Evolutionary conservation across 257 asterid species (phyloP).

Genomic region (Solanum piurae): DNA sequence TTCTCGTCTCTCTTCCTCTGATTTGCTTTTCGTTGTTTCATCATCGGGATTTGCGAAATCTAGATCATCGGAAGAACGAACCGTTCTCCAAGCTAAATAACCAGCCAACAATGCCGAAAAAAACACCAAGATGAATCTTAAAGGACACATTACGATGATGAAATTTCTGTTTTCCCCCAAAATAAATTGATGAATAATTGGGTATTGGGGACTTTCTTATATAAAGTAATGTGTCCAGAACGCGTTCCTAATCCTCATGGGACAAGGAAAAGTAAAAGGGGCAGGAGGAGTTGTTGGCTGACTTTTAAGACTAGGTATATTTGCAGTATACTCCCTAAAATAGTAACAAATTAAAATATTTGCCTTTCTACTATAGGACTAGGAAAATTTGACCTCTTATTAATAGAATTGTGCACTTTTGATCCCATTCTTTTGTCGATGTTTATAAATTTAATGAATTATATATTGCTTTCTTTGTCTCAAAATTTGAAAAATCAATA

Average conservation of each 20-base stretch:
- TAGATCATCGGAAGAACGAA: slow-evolving; percentile 1
- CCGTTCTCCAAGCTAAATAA: slow-evolving; percentile 40
- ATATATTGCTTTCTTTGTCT: neutral
- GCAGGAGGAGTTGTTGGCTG: slow-evolving; percentile 6
- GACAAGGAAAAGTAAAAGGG: neutral
- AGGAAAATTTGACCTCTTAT: neutral
- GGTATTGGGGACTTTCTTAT: neutral
- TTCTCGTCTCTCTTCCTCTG: slow-evolving; percentile 1
- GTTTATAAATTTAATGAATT: neutral
- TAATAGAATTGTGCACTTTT: neutral
- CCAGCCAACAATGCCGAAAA: slow-evolving; percentile 45
- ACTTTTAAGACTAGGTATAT: neutral
- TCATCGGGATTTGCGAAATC: neutral
- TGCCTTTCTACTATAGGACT: neutral
- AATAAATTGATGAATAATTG: neutral
- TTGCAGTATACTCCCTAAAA: neutral
- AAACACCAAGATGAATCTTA: slow-evolving; percentile 42
- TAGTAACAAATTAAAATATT: neutral
- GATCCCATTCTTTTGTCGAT: neutral
- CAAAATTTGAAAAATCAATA: rapidly evolving
- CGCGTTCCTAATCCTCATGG: slow-evolving; percentile 1
- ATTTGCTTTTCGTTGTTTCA: neutral
- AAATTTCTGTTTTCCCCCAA: neutral
- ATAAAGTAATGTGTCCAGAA: neutral
- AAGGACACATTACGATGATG: slow-evolving; percentile 32